phyloP scores from a whole-genome alignment of 2,329 filamentous ascomycete species.

The Xylariaceae sp. region DNA sequence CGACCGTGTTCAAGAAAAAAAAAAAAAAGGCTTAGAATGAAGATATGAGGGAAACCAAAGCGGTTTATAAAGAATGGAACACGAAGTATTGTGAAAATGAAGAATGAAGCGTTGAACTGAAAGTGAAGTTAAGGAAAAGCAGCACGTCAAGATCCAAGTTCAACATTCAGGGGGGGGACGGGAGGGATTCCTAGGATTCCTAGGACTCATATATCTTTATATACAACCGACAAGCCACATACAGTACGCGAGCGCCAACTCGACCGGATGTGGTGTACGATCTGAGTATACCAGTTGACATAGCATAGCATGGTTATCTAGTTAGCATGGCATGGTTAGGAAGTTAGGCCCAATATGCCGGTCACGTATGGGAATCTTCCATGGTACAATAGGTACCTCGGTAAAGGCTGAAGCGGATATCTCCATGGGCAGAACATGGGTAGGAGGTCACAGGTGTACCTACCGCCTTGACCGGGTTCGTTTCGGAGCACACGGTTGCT shows the following conservation, averaged over 20 bases:
- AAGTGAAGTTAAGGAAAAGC: conserved; percentile 7
- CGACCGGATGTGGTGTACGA: conserved; percentile 1
- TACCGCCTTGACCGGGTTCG: no score
- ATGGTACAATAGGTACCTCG: no score
- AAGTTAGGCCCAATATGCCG: conserved; percentile 9
- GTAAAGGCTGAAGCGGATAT: no score
- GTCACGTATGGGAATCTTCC: conserved; percentile 13
- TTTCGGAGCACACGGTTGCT: neutral
- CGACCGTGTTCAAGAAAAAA: neutral
- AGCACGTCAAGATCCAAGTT: neutral
- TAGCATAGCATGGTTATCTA: no score
- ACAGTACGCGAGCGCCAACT: conserved; percentile 8
- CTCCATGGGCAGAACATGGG: no score
- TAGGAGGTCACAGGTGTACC: no score
- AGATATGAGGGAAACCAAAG: neutral
- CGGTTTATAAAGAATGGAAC: neutral
- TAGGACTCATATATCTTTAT: conserved; percentile 13
- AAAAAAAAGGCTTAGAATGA: neutral
- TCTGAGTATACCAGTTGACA: no score
- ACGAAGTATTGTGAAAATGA: conserved; percentile 10
- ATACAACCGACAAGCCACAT: neutral
- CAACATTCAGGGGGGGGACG: conserved; percentile 5
- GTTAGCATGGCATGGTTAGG: no score
- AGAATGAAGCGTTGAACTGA: conserved; percentile 7
- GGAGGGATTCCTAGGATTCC: neutral